phyloP scores from a whole-genome alignment of 345 rosid genomes.

The Citrus maxima region DNA sequence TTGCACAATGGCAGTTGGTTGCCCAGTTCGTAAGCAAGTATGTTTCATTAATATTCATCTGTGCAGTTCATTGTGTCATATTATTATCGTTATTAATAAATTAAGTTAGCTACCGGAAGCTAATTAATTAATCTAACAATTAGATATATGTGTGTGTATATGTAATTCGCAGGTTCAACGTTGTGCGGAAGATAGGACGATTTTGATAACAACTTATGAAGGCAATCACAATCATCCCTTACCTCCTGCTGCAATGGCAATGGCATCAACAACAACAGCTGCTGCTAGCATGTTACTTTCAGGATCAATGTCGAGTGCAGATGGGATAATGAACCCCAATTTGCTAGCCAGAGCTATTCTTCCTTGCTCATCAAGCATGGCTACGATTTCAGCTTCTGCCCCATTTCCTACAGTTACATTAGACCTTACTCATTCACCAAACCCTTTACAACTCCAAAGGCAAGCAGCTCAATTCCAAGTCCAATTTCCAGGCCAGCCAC shows the following conservation, averaged over 20 bases:
- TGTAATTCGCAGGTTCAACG: slow-evolving; percentile 67
- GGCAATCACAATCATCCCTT: slow-evolving; percentile 94
- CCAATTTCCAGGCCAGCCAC: slow-evolving; percentile 37
- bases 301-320: slow-evolving; percentile 90
- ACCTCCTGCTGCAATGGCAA: slow-evolving; percentile 88
- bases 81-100: too few species aligned
- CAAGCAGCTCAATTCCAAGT: slow-evolving; percentile 37
- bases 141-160: too few species aligned
- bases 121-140: background rate
- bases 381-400: slow-evolving; percentile 94
- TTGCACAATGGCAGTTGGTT: slow-evolving; percentile 92
- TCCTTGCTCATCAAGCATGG: slow-evolving; percentile 87
- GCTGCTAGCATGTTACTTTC: slow-evolving; percentile 92
- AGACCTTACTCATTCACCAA: slow-evolving; percentile 81
- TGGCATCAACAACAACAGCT: slow-evolving; percentile 91
- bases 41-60: slow-evolving; percentile 2
- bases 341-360: slow-evolving; percentile 81
- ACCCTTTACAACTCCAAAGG: slow-evolving; percentile 52
- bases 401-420: slow-evolving; percentile 94
- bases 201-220: slow-evolving; percentile 88
- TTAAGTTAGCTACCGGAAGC: background rate
- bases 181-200: slow-evolving; percentile 83
- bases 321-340: slow-evolving; percentile 82
- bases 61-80: background rate
- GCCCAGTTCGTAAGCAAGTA: slow-evolving; percentile 97